Evolutionary conservation across 257 asterid genomes (phyloP).

Genomic region (Gardenia jasminoides): DNA sequence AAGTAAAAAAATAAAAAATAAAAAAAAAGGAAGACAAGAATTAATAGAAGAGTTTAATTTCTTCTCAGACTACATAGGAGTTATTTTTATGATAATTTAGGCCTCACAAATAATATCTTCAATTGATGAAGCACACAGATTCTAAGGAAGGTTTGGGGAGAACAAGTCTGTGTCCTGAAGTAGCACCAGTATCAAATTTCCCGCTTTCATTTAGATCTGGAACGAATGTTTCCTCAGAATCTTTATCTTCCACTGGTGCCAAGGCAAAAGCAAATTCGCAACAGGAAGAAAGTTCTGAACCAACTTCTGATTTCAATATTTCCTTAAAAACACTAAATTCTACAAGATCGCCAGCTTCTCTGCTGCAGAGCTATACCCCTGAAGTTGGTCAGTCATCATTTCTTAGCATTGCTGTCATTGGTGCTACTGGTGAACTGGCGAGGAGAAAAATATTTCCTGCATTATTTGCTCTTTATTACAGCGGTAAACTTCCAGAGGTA

Average conservation of each 20-base stretch:
- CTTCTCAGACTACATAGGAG: not conserved
- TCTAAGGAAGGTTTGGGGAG: slow-evolving; percentile 1
- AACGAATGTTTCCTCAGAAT: slow-evolving; percentile 19
- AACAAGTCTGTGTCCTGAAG: slow-evolving; percentile 9
- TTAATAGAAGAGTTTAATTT: not conserved
- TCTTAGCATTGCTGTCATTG: slow-evolving; percentile 51
- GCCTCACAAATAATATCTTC: not conserved
- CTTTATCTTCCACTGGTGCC: slow-evolving; percentile 12
- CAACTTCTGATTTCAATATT: slow-evolving; percentile 12
- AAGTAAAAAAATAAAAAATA: too few relatives aligned
- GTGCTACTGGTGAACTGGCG: slow-evolving; percentile 61
- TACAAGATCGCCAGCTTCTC: slow-evolving; percentile 10
- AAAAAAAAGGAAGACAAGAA: too few relatives aligned
- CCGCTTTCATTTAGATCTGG: slow-evolving; percentile 3
- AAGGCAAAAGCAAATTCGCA: slow-evolving; percentile 14
- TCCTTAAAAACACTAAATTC: slow-evolving; percentile 9
- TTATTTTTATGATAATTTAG: not conserved
- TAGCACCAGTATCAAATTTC: slow-evolving; percentile 1
- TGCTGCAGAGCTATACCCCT: slow-evolving; percentile 17
- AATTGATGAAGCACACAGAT: slow-evolving; percentile 15
- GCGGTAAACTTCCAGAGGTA: slow-evolving; percentile 55
- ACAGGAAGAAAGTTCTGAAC: slow-evolving; percentile 22
- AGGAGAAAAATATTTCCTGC: slow-evolving; percentile 54
- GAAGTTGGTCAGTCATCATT: slow-evolving; percentile 24
- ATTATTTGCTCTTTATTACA: slow-evolving; percentile 45